Evolutionary conservation across 352 stramenopile genomes (phyloP).

Genomic region (Phytophthora pistaciae): DNA sequence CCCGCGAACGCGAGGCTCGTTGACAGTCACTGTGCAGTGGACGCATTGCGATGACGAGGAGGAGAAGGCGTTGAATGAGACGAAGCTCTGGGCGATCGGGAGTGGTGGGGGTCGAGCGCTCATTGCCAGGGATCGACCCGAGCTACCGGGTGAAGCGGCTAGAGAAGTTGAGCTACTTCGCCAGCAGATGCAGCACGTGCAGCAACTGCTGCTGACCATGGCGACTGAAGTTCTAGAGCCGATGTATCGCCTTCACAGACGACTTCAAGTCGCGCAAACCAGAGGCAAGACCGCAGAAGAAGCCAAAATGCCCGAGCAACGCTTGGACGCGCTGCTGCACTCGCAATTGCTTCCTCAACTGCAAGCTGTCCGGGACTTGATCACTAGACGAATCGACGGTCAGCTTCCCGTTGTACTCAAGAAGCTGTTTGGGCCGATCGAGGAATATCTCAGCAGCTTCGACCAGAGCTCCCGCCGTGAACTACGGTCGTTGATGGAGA

Average conservation of each 20-base stretch:
- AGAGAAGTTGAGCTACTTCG: constrained; percentile 28
- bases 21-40: constrained; percentile 73
- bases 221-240: constrained; percentile 51
- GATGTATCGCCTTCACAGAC: constrained; percentile 58
- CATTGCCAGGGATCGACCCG: constrained; percentile 24
- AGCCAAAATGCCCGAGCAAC: constrained; percentile 74
- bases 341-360: constrained; percentile 27
- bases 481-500: constrained; percentile 22
- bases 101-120: constrained; percentile 27
- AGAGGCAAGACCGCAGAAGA: constrained; percentile 72
- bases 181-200: constrained; percentile 25
- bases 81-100: constrained; percentile 35
- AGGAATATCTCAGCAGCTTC: constrained; percentile 32
- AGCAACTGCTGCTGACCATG: constrained; percentile 38
- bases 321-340: constrained; percentile 42
- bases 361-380: constrained; percentile 10
- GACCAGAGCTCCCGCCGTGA: constrained; percentile 23
- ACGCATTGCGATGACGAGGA: constrained; percentile 41
- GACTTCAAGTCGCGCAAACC: constrained; percentile 49
- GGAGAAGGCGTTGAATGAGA: constrained; percentile 6
- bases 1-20: constrained; percentile 37
- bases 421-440: constrained; percentile 26
- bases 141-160: constrained; percentile 27
- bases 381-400: constrained; percentile 3
- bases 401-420: constrained; percentile 20